Percentiles rank a stretch among this genome's conserved stretches.
phyloP scores from a whole-genome alignment of 306 rosid genomes.

The Betula pendula region DNA sequence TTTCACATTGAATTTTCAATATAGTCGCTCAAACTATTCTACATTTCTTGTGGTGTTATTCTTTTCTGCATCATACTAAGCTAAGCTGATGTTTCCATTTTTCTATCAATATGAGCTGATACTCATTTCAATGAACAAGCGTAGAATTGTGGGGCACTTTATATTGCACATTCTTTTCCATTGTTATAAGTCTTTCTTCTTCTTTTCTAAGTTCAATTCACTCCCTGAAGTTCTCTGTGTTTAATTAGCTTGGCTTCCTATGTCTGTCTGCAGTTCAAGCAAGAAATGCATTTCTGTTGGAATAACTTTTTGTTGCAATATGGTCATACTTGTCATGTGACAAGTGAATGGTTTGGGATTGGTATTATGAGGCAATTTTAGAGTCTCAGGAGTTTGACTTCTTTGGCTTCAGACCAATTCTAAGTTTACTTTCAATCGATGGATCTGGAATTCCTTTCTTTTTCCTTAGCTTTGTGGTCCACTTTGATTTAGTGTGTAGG shows the following conservation, averaged over 20 bases:
- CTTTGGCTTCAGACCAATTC: background rate
- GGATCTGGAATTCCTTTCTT: background rate
- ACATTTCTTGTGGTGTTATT: background rate
- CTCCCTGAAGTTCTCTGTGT: background rate
- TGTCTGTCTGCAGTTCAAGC: background rate
- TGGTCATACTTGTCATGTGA: slow-evolving; percentile 15
- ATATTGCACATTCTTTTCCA: background rate
- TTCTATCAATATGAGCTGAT: background rate
- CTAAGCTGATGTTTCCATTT: background rate
- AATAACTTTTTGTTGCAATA: slow-evolving; percentile 12
- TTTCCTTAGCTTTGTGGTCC: background rate
- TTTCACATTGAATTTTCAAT: too few species aligned
- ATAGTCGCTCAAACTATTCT: background rate
- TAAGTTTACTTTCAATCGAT: background rate
- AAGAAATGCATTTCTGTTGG: background rate
- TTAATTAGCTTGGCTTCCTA: background rate
- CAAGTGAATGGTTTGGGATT: slow-evolving; percentile 6
- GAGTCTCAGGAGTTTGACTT: background rate
- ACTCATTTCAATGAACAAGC: background rate
- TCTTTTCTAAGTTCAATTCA: background rate
- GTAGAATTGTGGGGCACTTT: background rate
- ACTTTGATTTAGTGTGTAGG: background rate
- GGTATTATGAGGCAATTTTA: background rate
- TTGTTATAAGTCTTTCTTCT: background rate
- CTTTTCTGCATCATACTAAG: background rate